phyloP scores from a whole-genome alignment of 2,329 filamentous ascomycete genomes.

The Aureobasidium sp. region DNA sequence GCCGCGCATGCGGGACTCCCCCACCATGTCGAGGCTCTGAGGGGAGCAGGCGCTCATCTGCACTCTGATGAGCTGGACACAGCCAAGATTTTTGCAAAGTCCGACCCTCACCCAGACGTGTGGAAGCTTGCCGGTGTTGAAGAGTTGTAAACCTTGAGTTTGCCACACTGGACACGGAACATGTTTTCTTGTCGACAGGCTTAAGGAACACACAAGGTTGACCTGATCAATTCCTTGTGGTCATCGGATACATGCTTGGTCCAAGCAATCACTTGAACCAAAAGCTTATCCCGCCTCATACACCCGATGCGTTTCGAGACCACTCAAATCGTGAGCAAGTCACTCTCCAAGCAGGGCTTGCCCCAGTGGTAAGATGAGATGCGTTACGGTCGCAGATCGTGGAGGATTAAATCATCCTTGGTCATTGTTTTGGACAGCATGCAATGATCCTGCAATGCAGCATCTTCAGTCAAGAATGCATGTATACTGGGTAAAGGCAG shows the following conservation, averaged over 20 bases:
- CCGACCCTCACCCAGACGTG: slow-evolving; percentile 8
- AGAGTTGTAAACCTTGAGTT: neutral
- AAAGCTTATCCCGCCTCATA: neutral
- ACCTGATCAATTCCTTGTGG: neutral
- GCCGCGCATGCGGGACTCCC: slow-evolving; percentile 49
- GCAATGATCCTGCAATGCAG: neutral
- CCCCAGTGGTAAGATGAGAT: neutral
- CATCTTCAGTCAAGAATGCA: neutral
- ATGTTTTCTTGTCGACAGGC: neutral
- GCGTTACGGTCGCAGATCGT: neutral
- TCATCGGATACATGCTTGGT: neutral
- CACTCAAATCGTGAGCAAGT: too few species aligned
- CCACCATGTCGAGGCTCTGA: slow-evolving; percentile 47
- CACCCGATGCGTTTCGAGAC: too few species aligned
- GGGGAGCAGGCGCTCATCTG: slow-evolving; percentile 51
- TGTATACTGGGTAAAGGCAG: neutral
- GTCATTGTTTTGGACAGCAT: neutral
- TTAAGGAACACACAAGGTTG: neutral
- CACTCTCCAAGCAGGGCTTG: neutral
- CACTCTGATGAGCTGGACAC: slow-evolving; percentile 48
- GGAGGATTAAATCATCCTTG: neutral
- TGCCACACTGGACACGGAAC: neutral
- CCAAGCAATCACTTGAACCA: neutral
- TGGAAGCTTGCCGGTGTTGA: slow-evolving; percentile 15
- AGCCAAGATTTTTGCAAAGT: slow-evolving; percentile 36